phyloP scores from a whole-genome alignment of 768 basidiomycete genomes.

The Leucosporidium yakuticum region DNA sequence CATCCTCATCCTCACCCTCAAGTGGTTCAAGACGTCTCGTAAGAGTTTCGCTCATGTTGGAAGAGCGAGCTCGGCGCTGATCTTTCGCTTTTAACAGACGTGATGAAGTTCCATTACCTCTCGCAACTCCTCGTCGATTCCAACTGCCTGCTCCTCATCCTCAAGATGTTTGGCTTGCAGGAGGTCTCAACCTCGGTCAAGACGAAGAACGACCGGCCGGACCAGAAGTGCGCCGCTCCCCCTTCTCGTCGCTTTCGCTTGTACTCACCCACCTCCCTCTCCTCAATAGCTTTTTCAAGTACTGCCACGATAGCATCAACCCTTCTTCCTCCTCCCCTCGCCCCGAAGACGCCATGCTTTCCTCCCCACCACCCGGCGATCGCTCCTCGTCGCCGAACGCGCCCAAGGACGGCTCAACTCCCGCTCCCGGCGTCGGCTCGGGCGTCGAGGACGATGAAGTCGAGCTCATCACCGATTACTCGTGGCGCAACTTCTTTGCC shows the following conservation, averaged over 20 bases:
- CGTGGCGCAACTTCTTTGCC: constrained; percentile 96
- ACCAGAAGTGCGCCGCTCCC: constrained; percentile 43
- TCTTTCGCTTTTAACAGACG: constrained; percentile 54
- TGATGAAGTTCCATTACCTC: constrained; percentile 97
- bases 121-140: constrained; percentile 93
- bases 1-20: constrained; percentile 77
- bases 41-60: constrained; percentile 41
- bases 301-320: constrained; percentile 74
- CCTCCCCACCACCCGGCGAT: constrained; percentile 48
- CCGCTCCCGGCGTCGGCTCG: too few species aligned
- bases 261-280: background rate
- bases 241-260: constrained; percentile 13
- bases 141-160: constrained; percentile 82
- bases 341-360: constrained; percentile 62
- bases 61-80: background rate
- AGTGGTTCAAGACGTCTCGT: constrained; percentile 99
- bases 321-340: constrained; percentile 53
- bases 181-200: constrained; percentile 77
- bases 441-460: constrained; percentile 60
- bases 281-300: constrained; percentile 79
- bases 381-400: background rate
- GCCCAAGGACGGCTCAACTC: background rate
- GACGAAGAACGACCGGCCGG: constrained; percentile 69
- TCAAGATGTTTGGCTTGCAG: constrained; percentile 98
- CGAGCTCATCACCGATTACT: constrained; percentile 87